Base-by-base conservation (phyloP, 805 yeast species). In the Suhomyces vadensis region DNA sequence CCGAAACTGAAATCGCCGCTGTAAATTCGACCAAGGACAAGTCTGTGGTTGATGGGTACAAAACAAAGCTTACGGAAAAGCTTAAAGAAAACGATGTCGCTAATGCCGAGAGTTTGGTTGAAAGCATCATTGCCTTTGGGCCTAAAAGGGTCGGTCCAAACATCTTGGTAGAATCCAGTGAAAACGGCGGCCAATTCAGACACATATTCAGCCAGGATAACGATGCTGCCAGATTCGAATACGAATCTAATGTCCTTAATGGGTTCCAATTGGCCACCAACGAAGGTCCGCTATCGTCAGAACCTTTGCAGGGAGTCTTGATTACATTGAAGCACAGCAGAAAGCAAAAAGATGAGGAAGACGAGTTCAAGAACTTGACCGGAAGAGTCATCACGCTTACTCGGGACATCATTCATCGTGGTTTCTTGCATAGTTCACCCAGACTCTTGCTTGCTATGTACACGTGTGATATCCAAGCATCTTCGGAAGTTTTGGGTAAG, bases 401-500 rank as follows among this genome's bases (percentile, higher is more conserved):
- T 0, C 81, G 90, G 53, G 91, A 87, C 49, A 67, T 80, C 2
- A 84, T 94, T 33, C 87, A 87, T 56, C 71, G 75, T 35, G 79
- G 82, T 1, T 79, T 92, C 57, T 61, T 87, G 27, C 83, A 81
- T 47, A 85, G 94, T 84, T 83, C 97, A 0, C 96, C 98, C 6
- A 77, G 99, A 46, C 64, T 94, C 38, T 83, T 86, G 81, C 76
- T 95, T 56, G 99, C 99, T 3, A 88, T 85, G 81, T 94, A 94
- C 60, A 74, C 86, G 0, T 91, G 97, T 72, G 97, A 92, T 52
- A 87, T 94, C 52, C 99, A 94, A 65, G 94, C 98, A 0, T 79
- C 95, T 2, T 81, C 96, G 0, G 99, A 94, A 51, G 97, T 89
- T 0, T 71, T 94, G 41, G 99, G 99, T 35, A 89, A 87, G 60